Evolutionary conservation across 2,329 filamentous ascomycete genomes (phyloP), one percentile per base, ranked within the genome.

Genomic region (Didymella exigua): DNA sequence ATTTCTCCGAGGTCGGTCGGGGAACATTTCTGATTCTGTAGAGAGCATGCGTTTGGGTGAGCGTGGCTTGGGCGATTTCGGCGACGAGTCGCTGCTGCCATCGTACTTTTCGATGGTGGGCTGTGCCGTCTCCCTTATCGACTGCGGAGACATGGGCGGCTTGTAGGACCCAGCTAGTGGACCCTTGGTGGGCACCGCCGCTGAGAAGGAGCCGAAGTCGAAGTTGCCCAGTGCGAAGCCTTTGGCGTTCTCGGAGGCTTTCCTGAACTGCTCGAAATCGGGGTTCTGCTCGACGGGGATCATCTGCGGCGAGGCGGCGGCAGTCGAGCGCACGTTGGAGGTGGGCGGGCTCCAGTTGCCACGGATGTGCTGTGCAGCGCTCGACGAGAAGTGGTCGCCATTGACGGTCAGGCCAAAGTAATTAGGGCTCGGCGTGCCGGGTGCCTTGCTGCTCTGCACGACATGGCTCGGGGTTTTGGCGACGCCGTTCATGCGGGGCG

Each of bases 201-300:
- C 68, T 23, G 63, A 61, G 26, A 62, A 65, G 50, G 75, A 70
- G 19, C 71, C 75, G 68, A 80, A 79, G 43, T 75, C 73, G 52
- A 80, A 71, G 18, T 67, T 75, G 24, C 76, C 77, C 36, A 75
- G 61, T 5, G 78, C 67, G 51, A 75, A 79, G 47, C 75, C 77
- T 19, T 71, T 73, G 62, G 87, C 87, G 30, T 84, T 80, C 67
- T 93, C 89, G 14, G 73, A 74, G 67, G 91, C 88, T 60, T 82
- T 85, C 63, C 82, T 83, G 71, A 96, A 93, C 2, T 89, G 88
- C 71, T 93, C 90, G 60, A 89, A 93, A n/a, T 92, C 88, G 6
- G 89, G 84, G 66, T 93, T 92, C 29, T 88, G 85, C 66, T 93
- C 89, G 45, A 91, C 77, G 0, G 90, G 84, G 6, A 91, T 77